Base-by-base conservation (phyloP, 331 rosid genomes). In the Malus hybrid region DNA sequence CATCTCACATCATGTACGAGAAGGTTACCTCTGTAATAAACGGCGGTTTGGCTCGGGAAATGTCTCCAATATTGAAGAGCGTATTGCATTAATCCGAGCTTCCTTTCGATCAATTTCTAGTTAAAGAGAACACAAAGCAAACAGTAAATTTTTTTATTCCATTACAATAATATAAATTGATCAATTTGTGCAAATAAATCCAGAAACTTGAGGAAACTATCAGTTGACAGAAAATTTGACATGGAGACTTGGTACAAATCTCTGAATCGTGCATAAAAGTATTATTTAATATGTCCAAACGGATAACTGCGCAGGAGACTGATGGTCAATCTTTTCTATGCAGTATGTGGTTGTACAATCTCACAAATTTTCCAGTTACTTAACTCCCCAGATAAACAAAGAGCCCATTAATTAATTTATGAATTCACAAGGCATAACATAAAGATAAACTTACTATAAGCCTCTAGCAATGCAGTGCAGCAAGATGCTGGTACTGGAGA, bases 401-500 rank as follows among this genome's bases (percentile, higher is more conserved):
- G 11, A 11, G 2, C 48, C 32, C 27, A 34, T 22, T 55, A 20
- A 13, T 57, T 27, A 57, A 72, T 22, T 52, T 56, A 72, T 4
- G 10, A 34, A 78, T 78, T 42, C 10, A 67, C 6, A 31, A 55
- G 2, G 27, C 15, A 50, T 28, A 59, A n/a, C 7, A 73, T 19
- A 27, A 48, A 65, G 75, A 20, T 73, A 74, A 78, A 89, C 99
- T 89, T 88, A 95, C 99, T 95, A 73, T 90, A 92, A 81, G 96
- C 97, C 87, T 95, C 99, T 77, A 95, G 88, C 82, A 95, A 83
- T 28, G 99, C 93, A 76, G 97, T 90, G 83, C 99, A 95, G 85
- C 99, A 95, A 44, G 99, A 93, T 33, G 97, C 99, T 50, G 99
- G 97, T 80, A 95, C 99, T 52, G 99, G 99, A 80, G 99, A 95